Evolutionary conservation across 495 filamentous ascomycete species (phyloP), one percentile per base, ranked within the genome.

Genomic region (Bacidia gigantensis): DNA sequence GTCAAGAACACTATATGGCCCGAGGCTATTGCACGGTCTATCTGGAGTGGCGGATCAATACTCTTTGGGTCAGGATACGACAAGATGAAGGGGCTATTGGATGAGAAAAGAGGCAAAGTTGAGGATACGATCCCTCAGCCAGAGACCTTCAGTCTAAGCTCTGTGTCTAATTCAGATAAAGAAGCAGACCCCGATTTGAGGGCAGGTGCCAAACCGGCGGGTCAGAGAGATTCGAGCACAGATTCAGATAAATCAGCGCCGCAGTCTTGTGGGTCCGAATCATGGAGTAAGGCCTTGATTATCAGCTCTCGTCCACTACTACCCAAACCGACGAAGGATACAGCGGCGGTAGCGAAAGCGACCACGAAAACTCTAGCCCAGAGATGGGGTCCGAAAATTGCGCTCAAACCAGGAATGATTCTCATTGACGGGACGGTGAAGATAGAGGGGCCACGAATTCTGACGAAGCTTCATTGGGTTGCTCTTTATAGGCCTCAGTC

Each of bases 1-100:
- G 50, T 73, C 1, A 61, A 60, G 18, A 60, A 63, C 26, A 60
- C 64, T 0, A 52, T 78, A 3, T 69, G 62, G 60, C 76, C 76
- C 1, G 60, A 52, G 11, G 62, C 73, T 2, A 54, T 69, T 11
- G 58, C 62, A 2, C 53, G 59, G 21, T 67, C 72, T 0, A 47
- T 68, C 17, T 73, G 67, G 57, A 63, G 57, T 22, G 65, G 59
- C 52, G 56, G 46, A 1, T 58, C 50, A 49, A 64, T 54, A 35
- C 56, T 57, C 49, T 66, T 52, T 42, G 61, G 24, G 18, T 52
- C 55, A 9, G 64, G 58, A 56, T 41, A 38, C 49, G 63, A 40
- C 54, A 67, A 39, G 45, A 29, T 54, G 47, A 65, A 62, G 51
- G 46, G 50, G 2, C 56, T 52, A 12, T 51, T 55, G 20, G 60